These are phyloP conservation scores for Yamadazyma friedrichii DNA, from an alignment of 1,139 yeast genomes.

Conservation along the genomic window DNA sequence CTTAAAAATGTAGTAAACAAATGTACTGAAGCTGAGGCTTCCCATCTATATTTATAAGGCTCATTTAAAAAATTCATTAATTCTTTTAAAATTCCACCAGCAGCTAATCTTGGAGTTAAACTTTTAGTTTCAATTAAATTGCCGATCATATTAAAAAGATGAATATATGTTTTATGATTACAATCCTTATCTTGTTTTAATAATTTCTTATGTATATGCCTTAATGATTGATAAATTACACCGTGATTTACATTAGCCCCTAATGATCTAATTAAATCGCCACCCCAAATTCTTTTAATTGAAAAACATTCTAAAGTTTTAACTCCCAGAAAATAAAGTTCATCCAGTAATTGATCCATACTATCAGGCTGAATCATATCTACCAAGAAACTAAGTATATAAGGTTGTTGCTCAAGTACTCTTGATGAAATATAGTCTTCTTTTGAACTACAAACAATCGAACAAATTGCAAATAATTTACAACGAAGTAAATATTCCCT, in stretches of 20 bases:
- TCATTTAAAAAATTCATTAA: conserved; percentile 61
- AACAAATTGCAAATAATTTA: conserved; percentile 67
- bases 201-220: conserved; percentile 55
- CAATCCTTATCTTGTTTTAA: conserved; percentile 32
- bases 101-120: conserved; percentile 41
- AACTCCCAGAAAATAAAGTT: conserved; percentile 58
- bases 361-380: conserved; percentile 63
- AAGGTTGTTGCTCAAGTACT: conserved; percentile 74
- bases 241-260: conserved; percentile 95
- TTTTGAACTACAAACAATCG: conserved; percentile 48
- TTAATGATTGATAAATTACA: conserved; percentile 65
- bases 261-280: conserved; percentile 75
- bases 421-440: conserved; percentile 59
- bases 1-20: conserved; percentile 55
- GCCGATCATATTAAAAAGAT: conserved; percentile 57
- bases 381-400: conserved; percentile 66
- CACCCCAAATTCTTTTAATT: conserved; percentile 66
- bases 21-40: conserved; percentile 66
- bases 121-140: conserved; percentile 56
- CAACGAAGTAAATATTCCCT: conserved; percentile 61
- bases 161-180: conserved; percentile 48
- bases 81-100: conserved; percentile 73
- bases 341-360: conserved; percentile 47
- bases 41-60: conserved; percentile 51
- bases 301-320: conserved; percentile 74